Evolutionary conservation across 2,329 filamentous ascomycete species (phyloP).

Genomic region (Paecilomyces dactylethromorphus): DNA sequence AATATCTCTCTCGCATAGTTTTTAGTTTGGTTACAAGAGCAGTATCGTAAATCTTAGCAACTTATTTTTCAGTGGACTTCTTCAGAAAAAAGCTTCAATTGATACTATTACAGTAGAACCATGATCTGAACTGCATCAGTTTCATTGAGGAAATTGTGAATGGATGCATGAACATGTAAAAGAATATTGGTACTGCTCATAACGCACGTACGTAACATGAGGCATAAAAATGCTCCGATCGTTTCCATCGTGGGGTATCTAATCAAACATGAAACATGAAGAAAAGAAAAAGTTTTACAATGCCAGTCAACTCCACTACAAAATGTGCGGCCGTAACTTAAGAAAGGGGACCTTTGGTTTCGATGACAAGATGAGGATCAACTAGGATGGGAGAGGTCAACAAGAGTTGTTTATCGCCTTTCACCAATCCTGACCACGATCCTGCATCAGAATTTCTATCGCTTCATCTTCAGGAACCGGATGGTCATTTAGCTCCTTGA

Average conservation of each 20-base stretch:
- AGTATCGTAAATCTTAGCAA: too few species aligned
- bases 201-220: not conserved
- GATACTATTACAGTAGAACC: not conserved
- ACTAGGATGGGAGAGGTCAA: too few species aligned
- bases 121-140: not conserved
- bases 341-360: not conserved
- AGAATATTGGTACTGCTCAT: not conserved
- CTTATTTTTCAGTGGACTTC: too few species aligned
- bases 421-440: conserved; percentile 39
- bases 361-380: not conserved
- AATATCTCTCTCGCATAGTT: too few species aligned
- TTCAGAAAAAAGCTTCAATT: too few species aligned
- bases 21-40: too few species aligned
- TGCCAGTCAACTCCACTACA: not conserved
- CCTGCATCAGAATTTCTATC: conserved; percentile 39
- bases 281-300: not conserved
- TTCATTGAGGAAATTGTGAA: too few species aligned
- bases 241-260: not conserved
- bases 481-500: conserved; percentile 68
- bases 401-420: not conserved
- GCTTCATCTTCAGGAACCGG: conserved; percentile 38
- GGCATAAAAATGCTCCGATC: not conserved
- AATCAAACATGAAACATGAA: not conserved
- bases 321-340: not conserved
- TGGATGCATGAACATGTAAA: not conserved